Evolutionary conservation across 805 yeast genomes (phyloP).

Genomic region (Saturnispora mendoncae): DNA sequence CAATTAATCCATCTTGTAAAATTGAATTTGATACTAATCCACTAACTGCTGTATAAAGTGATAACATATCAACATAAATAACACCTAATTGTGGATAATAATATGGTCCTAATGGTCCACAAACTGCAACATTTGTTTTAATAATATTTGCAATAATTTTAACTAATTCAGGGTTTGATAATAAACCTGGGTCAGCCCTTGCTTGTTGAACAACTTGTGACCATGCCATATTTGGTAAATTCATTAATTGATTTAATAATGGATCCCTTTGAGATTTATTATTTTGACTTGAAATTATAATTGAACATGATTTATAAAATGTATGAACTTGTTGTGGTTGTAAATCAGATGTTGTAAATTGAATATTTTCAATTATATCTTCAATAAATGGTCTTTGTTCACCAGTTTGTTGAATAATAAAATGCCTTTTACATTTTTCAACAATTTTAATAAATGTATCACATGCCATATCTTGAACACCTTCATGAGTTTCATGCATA

Average conservation of each 20-base stretch:
- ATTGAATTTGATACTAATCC: conserved; percentile 75
- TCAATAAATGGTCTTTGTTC: conserved; percentile 88
- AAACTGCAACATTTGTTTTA: conserved; percentile 92
- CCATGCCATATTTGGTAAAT: conserved; percentile 93
- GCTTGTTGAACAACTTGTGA: conserved; percentile 78
- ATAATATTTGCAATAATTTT: conserved; percentile 88
- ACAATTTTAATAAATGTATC: conserved; percentile 97
- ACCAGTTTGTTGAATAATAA: conserved; percentile 76
- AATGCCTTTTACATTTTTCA: conserved; percentile 89
- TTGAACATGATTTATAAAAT: conserved; percentile 95
- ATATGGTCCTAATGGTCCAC: conserved; percentile 88
- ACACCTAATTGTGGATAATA: conserved; percentile 81
- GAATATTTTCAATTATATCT: conserved; percentile 78
- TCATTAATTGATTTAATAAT: conserved; percentile 72
- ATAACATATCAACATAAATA: conserved; percentile 83
- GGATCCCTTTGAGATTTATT: conserved; percentile 60
- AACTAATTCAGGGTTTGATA: conserved; percentile 72
- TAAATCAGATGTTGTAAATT: conserved; percentile 79
- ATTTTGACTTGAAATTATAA: conserved; percentile 81
- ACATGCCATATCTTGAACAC: conserved; percentile 99
- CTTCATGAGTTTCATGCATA: conserved; percentile 99
- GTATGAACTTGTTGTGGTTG: conserved; percentile 98
- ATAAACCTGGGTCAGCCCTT: conserved; percentile 69
- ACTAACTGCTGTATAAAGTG: conserved; percentile 81
- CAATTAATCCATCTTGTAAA: conserved; percentile 72